Evolutionary conservation across 345 rosid species (phyloP), one percentile per base, ranked within the genome.

Genomic region (Stellera chamaejasme): DNA sequence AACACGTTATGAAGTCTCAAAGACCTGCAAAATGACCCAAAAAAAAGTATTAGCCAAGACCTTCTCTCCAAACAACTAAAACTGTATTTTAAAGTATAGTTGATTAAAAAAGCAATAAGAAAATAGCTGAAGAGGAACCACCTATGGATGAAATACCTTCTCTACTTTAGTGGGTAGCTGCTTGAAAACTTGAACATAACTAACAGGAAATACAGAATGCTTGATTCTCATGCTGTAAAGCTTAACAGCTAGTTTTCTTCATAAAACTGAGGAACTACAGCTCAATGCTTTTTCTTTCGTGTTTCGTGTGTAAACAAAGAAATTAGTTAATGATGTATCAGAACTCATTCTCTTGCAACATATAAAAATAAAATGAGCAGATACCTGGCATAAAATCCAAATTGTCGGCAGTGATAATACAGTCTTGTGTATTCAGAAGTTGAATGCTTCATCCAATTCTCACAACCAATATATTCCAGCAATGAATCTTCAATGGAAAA

Each of bases 1-100:
- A 84, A 73, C 42, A 82, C 95, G 81, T 66, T 86, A 66, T 69
- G 89, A 81, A 92, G 96, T 72, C 90, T 79, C 73, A 92, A 63
- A 63, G 60, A 78, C 76, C 97, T 88, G 91, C 76, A 68, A 48
- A 66, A 63, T 52, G 59, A 66, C 66, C 59, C 54, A 10, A 45
- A 45, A 49, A 49, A 62, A 45, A 10, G 19, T 49, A 11, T 66
- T 45, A 52, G 41, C 26, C 46, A 13, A 52, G 25, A 55, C 32
- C 36, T 15, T 48, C 12, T 16, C 50, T 27, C 25, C 32, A 32
- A 8, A 1, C 39, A 32, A 32, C 4, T 5, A 19, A 19, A 32
- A 32, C 39, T 2, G 13, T 14, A 41, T 25, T 44, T 7, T 27
- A 11, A 19, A 44, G 19, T 27, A 11, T 12, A 44, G 19, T 9